Evolutionary conservation across 768 basidiomycete species (phyloP).

Genomic region (button mushroom (Agaricus bisporus)): DNA sequence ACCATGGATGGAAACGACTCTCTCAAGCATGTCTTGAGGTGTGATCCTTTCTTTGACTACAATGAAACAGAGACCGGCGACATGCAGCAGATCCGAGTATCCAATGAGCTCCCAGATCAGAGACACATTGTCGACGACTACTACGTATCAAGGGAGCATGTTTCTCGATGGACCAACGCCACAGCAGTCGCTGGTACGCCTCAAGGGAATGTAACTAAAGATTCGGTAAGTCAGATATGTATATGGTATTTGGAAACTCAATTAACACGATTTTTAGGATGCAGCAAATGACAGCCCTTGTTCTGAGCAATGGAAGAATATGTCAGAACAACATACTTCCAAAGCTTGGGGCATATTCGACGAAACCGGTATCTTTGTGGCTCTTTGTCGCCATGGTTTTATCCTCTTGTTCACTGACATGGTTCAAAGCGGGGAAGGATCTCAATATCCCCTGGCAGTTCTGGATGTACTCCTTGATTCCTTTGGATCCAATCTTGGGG

Average conservation of each 20-base stretch:
- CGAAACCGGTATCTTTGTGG: slow-evolving; percentile 24
- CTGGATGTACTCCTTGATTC: slow-evolving; percentile 15
- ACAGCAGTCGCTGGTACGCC: too few relatives aligned
- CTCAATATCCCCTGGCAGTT: slow-evolving; percentile 22
- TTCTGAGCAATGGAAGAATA: slow-evolving; percentile 17
- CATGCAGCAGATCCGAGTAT: neutral
- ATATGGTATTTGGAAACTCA: neutral
- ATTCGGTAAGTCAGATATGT: neutral
- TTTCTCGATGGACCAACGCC: too few relatives aligned
- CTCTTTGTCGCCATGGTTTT: slow-evolving; percentile 23
- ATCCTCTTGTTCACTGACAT: slow-evolving; percentile 19
- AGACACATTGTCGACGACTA: too few relatives aligned
- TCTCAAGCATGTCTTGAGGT: slow-evolving; percentile 12
- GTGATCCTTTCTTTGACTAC: neutral
- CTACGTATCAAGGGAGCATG: too few relatives aligned
- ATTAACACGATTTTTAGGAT: too few relatives aligned
- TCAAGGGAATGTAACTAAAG: neutral
- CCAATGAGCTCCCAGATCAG: neutral
- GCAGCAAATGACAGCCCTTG: slow-evolving; percentile 14
- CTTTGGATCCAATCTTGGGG: slow-evolving; percentile 14
- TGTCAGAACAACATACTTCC: slow-evolving; percentile 13
- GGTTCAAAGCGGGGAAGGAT: slow-evolving; percentile 9
- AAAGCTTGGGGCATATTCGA: slow-evolving; percentile 25
- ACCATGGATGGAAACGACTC: slow-evolving; percentile 25
- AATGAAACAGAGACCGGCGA: neutral